These are phyloP conservation scores for Camellia lanceoleosa DNA, from an alignment of 148 eudicot species.

Conservation along the genomic window DNA sequence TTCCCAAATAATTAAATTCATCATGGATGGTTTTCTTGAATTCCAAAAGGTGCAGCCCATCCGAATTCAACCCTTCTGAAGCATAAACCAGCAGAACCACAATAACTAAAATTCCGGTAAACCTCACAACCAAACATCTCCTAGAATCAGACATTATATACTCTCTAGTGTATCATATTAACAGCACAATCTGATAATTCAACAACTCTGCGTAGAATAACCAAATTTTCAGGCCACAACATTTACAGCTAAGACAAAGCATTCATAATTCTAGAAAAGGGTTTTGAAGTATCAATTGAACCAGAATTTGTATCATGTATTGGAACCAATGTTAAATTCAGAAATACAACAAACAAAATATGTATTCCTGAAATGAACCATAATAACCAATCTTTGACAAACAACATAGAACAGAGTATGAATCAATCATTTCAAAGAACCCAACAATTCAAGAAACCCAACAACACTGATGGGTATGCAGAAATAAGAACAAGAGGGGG, in stretches of 20 bases:
- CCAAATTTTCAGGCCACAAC: not conserved
- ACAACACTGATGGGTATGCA: not conserved
- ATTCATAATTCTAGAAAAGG: not conserved
- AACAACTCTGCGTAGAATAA: not conserved
- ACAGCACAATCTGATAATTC: conserved; percentile 22
- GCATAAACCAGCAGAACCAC: conserved; percentile 25
- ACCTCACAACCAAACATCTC: conserved; percentile 28
- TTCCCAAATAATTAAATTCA: conserved; percentile 37
- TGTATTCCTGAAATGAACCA: not conserved
- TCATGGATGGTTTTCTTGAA: conserved; percentile 57
- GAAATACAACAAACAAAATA: not conserved
- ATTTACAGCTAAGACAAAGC: not conserved
- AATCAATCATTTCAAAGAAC: conserved; percentile 26
- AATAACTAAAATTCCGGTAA: conserved; percentile 28
- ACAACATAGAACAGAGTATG: conserved; percentile 18
- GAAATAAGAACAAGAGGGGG: not conserved
- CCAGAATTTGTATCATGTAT: not conserved
- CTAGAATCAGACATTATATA: conserved; percentile 40
- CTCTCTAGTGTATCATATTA: conserved; percentile 16
- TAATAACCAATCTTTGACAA: not conserved
- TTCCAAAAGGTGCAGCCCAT: conserved; percentile 62
- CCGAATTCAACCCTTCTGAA: conserved; percentile 55
- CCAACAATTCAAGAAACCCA: not conserved
- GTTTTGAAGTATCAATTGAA: not conserved
- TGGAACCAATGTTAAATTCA: not conserved